These are phyloP conservation scores for Psilocybe subaeruginosa DNA, from an alignment of 768 basidiomycete genomes.

Conservation along the genomic window DNA sequence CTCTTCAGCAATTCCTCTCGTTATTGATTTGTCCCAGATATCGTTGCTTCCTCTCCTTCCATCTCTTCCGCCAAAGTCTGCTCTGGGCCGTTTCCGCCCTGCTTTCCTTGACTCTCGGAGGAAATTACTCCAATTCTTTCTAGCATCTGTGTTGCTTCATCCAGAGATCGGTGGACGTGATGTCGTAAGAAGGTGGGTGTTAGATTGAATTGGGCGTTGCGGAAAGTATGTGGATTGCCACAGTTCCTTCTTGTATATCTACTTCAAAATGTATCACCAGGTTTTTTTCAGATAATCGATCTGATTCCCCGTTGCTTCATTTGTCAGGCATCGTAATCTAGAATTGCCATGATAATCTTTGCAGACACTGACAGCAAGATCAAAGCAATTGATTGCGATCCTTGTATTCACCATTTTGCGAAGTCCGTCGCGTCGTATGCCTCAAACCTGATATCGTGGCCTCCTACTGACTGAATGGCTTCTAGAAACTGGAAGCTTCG, in stretches of 20 bases:
- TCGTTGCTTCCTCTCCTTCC: slow-evolving; percentile 54
- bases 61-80: slow-evolving; percentile 67
- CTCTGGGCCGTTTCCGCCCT: slow-evolving; percentile 66
- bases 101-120: slow-evolving; percentile 69
- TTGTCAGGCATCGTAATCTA: not conserved
- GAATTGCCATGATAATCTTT: no score
- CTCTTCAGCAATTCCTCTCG: not conserved
- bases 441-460: no score
- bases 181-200: slow-evolving; percentile 60
- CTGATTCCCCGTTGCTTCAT: not conserved
- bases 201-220: not conserved
- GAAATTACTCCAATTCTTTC: slow-evolving; percentile 66
- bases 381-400: no score
- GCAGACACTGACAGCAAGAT: no score
- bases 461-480: no score
- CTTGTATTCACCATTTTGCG: no score
- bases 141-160: slow-evolving; percentile 63
- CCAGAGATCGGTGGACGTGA: slow-evolving; percentile 70
- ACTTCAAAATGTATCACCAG: not conserved
- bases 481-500: no score
- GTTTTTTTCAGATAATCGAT: not conserved
- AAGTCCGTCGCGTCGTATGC: no score
- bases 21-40: slow-evolving; percentile 30
- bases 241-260: not conserved
- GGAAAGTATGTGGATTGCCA: not conserved